Conservation (phyloP, 1,284 basidiomycete genomes). For the Heliocybe sulcata region DNA sequence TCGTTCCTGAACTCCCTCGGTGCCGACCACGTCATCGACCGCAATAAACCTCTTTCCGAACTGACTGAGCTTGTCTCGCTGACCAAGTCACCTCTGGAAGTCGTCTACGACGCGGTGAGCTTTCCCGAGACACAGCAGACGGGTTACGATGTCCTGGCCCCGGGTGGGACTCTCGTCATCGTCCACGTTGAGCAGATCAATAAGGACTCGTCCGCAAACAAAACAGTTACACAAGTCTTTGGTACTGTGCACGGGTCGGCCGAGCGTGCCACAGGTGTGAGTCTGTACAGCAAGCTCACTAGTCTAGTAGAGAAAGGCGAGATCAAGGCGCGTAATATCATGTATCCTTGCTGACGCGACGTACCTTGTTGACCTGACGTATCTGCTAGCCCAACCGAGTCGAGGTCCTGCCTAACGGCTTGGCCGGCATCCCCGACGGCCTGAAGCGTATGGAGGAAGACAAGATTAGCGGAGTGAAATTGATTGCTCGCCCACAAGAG, state of each 20-base stretch:
- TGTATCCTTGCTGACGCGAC: neutral
- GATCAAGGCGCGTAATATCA: conserved; percentile 8
- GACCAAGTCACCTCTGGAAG: conserved; percentile 11
- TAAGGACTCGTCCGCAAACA: neutral
- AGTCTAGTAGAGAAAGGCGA: conserved; percentile 5
- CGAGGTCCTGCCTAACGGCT: conserved; percentile 19
- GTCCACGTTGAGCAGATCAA: neutral
- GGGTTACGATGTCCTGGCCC: neutral
- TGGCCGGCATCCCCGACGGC: conserved; percentile 18
- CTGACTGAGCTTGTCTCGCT: conserved; percentile 9
- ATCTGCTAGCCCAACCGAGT: conserved; percentile 19
- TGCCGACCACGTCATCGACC: conserved; percentile 38
- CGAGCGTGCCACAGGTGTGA: conserved; percentile 4
- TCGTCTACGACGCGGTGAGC: conserved; percentile 9
- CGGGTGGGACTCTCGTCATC: neutral
- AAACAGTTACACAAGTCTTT: neutral
- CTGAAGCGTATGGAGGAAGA: conserved; percentile 15
- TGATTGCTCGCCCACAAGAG: conserved; percentile 21
- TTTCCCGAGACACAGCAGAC: neutral
- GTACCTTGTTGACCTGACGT: neutral
- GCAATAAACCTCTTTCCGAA: conserved; percentile 13
- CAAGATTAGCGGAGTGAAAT: conserved; percentile 20
- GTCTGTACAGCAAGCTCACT: conserved; percentile 7
- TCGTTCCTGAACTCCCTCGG: conserved; percentile 38
- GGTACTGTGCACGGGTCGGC: neutral